Conservation (phyloP, 208 protist species). For the Blastocrithidia nonstop region DNA sequence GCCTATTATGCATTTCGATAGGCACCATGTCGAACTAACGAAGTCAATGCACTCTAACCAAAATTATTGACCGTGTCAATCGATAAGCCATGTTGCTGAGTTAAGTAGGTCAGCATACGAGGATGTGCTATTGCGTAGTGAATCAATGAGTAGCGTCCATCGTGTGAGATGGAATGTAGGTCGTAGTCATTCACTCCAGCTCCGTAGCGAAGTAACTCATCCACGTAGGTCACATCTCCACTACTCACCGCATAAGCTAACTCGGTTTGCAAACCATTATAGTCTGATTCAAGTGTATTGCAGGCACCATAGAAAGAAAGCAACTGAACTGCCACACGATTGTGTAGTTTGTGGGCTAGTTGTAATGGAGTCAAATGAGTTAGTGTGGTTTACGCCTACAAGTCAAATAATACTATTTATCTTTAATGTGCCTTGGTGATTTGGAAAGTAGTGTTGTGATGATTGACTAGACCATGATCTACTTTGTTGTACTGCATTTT, state of each 20-base stretch:
- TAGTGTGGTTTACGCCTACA: not conserved
- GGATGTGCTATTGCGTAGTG: conserved; percentile 71
- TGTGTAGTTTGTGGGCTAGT: conserved; percentile 17
- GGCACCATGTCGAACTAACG: conserved; percentile 59
- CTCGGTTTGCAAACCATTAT: conserved; percentile 47
- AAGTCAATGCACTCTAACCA: conserved; percentile 49
- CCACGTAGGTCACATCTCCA: conserved; percentile 35
- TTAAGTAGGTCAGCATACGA: conserved; percentile 11
- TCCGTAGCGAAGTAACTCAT: conserved; percentile 40
- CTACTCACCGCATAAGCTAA: conserved; percentile 41
- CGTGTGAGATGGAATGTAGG: too few species aligned
- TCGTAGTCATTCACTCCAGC: conserved; percentile 18
- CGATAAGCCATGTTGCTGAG: conserved; percentile 29
- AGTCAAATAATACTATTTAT: not conserved
- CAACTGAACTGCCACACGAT: conserved; percentile 27
- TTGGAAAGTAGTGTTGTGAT: too few species aligned
- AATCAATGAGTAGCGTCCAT: conserved; percentile 76
- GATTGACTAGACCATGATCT: too few species aligned
- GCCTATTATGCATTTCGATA: conserved; percentile 37
- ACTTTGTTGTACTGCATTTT: too few species aligned
- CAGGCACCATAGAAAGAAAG: conserved; percentile 36
- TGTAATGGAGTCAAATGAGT: not conserved
- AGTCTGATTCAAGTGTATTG: conserved; percentile 2
- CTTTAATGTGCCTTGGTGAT: too few species aligned
- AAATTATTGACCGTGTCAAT: conserved; percentile 50